Percentiles rank a stretch among this genome's conserved stretches.
Evolutionary conservation across 2,329 filamentous ascomycete genomes (phyloP).

Genomic region (Furcasterigmium furcatum): DNA sequence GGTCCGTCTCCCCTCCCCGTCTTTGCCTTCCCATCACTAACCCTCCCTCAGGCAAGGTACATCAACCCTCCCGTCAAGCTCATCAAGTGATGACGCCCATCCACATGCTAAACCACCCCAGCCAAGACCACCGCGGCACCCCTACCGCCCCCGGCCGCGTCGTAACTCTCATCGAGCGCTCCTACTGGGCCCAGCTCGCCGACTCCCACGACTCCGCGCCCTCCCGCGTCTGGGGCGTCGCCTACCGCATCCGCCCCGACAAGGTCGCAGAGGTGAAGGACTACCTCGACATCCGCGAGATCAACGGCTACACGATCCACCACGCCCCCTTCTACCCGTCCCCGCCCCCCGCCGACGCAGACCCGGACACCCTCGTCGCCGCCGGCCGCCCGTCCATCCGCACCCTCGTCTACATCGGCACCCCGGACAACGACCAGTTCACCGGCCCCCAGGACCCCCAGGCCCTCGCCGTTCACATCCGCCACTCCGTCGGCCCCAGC

Average conservation of each 20-base stretch:
- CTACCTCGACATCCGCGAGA: constrained; percentile 94
- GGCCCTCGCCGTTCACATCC: constrained; percentile 76
- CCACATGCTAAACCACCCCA: constrained; percentile 30
- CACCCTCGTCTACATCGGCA: constrained; percentile 87
- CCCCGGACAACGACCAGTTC: constrained; percentile 91
- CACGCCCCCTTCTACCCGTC: constrained; percentile 78
- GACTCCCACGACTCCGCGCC: constrained; percentile 60
- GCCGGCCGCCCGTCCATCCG: constrained; percentile 36
- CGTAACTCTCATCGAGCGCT: constrained; percentile 83
- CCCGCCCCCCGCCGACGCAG: constrained; percentile 3
- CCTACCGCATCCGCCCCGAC: constrained; percentile 75
- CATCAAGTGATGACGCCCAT: no score
- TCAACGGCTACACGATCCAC: constrained; percentile 95
- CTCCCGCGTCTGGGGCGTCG: constrained; percentile 82
- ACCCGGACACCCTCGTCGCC: no score
- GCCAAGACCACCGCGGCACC: constrained; percentile 92
- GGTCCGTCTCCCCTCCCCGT: constrained; percentile 50
- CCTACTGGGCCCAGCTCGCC: constrained; percentile 77
- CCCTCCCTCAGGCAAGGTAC: constrained; percentile 28
- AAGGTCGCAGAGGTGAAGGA: constrained; percentile 77
- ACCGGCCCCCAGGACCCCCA: constrained; percentile 79
- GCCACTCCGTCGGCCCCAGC: constrained; percentile 73
- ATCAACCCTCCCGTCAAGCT: neutral
- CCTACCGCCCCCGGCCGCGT: constrained; percentile 85
- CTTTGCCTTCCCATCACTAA: constrained; percentile 9